phyloP scores from a whole-genome alignment of 2,329 filamentous ascomycete genomes.

The Cordyceps fumosorosea region DNA sequence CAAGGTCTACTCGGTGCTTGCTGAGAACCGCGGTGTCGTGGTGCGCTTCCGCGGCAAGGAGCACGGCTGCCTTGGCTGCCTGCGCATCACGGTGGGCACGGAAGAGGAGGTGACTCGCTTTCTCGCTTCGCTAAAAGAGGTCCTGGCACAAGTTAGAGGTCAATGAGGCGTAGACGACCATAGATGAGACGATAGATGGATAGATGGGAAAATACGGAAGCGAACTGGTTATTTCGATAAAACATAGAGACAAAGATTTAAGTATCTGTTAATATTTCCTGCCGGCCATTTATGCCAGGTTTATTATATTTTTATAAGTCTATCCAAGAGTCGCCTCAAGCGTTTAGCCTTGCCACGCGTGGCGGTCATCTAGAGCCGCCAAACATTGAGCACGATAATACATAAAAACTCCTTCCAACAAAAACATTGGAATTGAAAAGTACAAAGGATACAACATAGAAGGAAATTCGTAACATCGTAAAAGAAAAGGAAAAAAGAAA shows the following conservation, averaged over 20 bases:
- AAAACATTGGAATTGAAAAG: neutral
- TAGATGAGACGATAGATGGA: neutral
- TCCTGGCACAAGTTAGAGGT: constrained; percentile 38
- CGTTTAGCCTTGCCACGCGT: neutral
- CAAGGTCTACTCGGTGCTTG: constrained; percentile 75
- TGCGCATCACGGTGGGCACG: constrained; percentile 89
- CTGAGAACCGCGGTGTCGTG: constrained; percentile 81
- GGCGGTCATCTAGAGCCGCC: neutral
- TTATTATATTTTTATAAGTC: constrained; percentile 1
- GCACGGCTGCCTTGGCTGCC: constrained; percentile 77
- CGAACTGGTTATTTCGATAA: neutral
- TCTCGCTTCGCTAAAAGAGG: constrained; percentile 56
- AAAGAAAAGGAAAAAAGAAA: constrained; percentile 13
- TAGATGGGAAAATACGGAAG: neutral
- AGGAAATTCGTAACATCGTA: constrained; percentile 7
- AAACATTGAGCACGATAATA: neutral
- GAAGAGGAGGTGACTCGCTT: constrained; percentile 78
- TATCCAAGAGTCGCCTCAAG: constrained; percentile 11
- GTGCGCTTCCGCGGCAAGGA: constrained; percentile 93
- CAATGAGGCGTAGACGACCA: neutral
- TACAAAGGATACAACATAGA: neutral
- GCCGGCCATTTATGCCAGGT: neutral
- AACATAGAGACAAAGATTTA: neutral
- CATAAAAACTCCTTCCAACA: constrained; percentile 4
- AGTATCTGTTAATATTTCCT: neutral